phyloP scores from a whole-genome alignment of 441 rosid species.

The Erysimum cheiri region DNA sequence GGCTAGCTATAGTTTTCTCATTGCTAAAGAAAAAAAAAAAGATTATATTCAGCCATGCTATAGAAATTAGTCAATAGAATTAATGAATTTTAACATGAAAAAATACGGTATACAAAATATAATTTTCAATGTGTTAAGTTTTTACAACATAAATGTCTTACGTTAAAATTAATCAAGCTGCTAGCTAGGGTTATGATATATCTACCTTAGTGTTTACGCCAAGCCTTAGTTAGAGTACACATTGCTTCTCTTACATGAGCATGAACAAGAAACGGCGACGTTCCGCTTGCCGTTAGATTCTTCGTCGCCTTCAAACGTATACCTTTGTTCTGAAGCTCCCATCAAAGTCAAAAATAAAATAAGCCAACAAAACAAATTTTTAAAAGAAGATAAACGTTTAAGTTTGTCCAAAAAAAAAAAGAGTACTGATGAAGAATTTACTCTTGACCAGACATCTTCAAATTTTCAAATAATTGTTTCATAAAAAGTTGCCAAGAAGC shows the following conservation, averaged over 20 bases:
- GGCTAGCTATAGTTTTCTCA: background rate
- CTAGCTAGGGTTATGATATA: slow-evolving; percentile 2
- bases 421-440: slow-evolving; percentile 1
- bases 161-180: slow-evolving; percentile 6
- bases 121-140: background rate
- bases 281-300: slow-evolving; percentile 30
- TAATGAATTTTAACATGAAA: background rate
- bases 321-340: slow-evolving; percentile 32
- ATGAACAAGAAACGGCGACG: slow-evolving; percentile 21
- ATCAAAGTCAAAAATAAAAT: background rate
- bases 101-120: background rate
- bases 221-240: slow-evolving; percentile 16
- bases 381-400: slow-evolving; percentile 7
- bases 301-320: slow-evolving; percentile 37
- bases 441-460: slow-evolving; percentile 5
- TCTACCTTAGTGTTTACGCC: slow-evolving; percentile 11
- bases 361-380: background rate
- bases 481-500: slow-evolving; percentile 24
- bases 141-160: background rate
- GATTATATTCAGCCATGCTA: background rate
- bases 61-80: background rate
- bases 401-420: no score
- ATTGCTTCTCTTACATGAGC: slow-evolving; percentile 29
- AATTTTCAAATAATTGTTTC: slow-evolving; percentile 9
- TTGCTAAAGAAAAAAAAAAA: background rate